Percentiles rank a stretch among this genome's conserved stretches.
phyloP scores from a whole-genome alignment of 306 rosid genomes.

The Vigna hirtella region DNA sequence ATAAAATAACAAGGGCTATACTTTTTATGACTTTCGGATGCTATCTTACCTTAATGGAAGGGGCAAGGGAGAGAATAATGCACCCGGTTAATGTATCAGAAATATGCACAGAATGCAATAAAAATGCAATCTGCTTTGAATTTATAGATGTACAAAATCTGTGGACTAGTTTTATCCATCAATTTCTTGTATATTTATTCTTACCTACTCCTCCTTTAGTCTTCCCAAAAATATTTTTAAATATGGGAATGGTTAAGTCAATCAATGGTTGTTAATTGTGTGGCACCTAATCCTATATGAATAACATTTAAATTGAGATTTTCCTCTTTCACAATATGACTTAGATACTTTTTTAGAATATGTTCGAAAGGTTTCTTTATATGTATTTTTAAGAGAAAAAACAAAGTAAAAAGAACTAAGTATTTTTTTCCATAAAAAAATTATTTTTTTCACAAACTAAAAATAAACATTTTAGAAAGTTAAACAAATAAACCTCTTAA shows the following conservation, averaged over 20 bases:
- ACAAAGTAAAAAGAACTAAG: no score
- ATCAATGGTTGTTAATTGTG: background rate
- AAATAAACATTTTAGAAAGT: no score
- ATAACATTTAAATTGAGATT: background rate
- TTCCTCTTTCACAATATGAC: background rate
- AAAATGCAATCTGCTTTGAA: constrained; percentile 4
- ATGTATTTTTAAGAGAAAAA: no score
- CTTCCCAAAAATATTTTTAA: constrained; percentile 22
- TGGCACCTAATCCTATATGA: background rate
- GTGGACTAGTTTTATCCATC: background rate
- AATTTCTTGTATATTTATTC: background rate
- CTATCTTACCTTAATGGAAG: constrained; percentile 37
- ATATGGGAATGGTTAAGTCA: constrained; percentile 22
- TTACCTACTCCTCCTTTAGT: constrained; percentile 35
- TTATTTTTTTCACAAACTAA: no score
- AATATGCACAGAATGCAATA: background rate
- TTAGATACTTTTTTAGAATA: background rate
- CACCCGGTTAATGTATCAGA: background rate
- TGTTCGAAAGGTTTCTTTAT: no score
- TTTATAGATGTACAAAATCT: constrained; percentile 9
- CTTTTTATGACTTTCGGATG: background rate
- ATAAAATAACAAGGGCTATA: constrained; percentile 5
- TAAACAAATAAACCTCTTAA: no score
- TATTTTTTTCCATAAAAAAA: no score
- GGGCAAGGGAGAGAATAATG: constrained; percentile 12